Base-by-base conservation (phyloP, 805 yeast species). In the Saccharomycopsis guyanensis region DNA sequence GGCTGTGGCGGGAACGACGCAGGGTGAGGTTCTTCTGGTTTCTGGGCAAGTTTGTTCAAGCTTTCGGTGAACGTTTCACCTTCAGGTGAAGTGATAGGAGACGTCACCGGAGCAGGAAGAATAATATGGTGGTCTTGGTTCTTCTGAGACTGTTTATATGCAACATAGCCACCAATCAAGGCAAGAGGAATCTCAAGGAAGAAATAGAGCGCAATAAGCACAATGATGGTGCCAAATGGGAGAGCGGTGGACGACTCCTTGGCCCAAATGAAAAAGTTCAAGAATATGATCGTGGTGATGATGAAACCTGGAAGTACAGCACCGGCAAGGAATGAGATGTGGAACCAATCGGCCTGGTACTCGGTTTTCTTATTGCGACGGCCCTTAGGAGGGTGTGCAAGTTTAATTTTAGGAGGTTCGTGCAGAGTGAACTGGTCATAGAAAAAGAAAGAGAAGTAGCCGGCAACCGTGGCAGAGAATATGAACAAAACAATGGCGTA, bases 171-270 rank as follows among this genome's bases (percentile, higher is more conserved):
- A n/a, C 95, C 96, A 36, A 82, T 51, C 8, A 84, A 50, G 6
- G 89, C 82, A 44, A 87, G 66, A 1, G 95, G 95, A 8, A 85
- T 69, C 55, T 85, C 84, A n/a, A 84, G 60, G 12, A 81, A 56
- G 37, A 81, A 68, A 61, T 85, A 82, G 43, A 80, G 61, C 6
- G 71, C 53, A n/a, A 83, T 60, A 37, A 86, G 60, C 1, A 76
- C 71, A 5, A 82, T 62, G 18, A 86, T 71, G 0, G 94, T 81
- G 4, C 86, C 82, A 54, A 86, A 82, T 12, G 95, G 95, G 38
- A 86, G 66, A 0, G 91, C 88, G 42, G 73, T 68, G 0, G 93
- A 79, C 0, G 93, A 79, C 52, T 80, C 81, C 54, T 79, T 73
- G 2, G 82, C 82, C 86, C 89, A 84, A 7, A 84, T 79, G 46